Base-by-base conservation (phyloP, 1,284 basidiomycete species). In the Cutaneotrichosporon dermatis region DNA sequence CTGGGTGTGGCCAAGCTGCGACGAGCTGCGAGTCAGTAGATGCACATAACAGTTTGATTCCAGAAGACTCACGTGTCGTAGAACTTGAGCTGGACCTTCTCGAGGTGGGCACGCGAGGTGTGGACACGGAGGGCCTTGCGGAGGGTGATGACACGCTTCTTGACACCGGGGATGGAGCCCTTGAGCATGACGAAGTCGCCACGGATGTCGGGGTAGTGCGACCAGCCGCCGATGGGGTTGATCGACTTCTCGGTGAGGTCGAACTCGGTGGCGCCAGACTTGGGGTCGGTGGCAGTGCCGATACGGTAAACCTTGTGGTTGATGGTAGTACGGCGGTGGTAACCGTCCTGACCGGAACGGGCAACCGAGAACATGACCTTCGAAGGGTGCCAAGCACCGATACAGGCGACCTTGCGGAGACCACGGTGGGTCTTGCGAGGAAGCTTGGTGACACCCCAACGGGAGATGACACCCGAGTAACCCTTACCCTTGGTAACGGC, bases 301-400 rank as follows among this genome's bases (percentile, higher is more conserved):
- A 99, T 87, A 70, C 96, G 90, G 87, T 97, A 99, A 80, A 96
- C 88, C 85, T 66, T 66, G 57, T 61, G 62, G 64, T 97, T 98
- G 75, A 94, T 84, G 80, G 92, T 90, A 59, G 94, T 98, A 79
- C 95, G 92, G 83, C 97, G 93, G 80, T 98, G 94, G 85, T 98
- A 99, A 79, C 95, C 95, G 80, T 96, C 90, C 88, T 99, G 95
- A 92, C 96, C 96, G 69, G 96, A 93, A 84, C 96, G 95, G 63
- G 94, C 95, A 70, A 99, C 96, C 52, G 93, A 96, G 88, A 92
- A 99, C 94, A 98, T 98, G 85, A 97, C 93, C 82, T 93, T 95
- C 68, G 90, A 90, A 76, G 92, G 93, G 85, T 96, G 93, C 93
- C 93, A 96, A 77, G 93, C 93, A 84, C 95, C 95, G 75, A 99